Conservation (phyloP, 805 yeast species). For the Brettanomyces custersianus region DNA sequence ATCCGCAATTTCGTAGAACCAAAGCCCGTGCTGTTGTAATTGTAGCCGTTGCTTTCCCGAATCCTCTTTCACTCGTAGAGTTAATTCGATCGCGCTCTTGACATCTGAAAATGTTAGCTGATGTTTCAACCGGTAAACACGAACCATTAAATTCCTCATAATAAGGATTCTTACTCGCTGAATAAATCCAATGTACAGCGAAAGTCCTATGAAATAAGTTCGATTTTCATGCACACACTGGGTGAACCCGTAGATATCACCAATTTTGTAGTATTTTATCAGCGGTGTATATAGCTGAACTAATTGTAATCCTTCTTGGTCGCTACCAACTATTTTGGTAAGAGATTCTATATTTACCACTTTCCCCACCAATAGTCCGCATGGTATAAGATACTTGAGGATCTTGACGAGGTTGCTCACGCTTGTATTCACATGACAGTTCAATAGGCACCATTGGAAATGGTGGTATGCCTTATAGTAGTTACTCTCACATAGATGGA, state of each 20-base stretch:
- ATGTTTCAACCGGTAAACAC: slow-evolving; percentile 12
- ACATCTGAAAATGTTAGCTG: slow-evolving; percentile 15
- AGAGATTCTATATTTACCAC: slow-evolving; percentile 29
- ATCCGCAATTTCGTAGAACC: slow-evolving; percentile 11
- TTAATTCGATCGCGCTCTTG: slow-evolving; percentile 18
- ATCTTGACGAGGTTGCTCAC: slow-evolving; percentile 27
- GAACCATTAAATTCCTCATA: slow-evolving; percentile 32
- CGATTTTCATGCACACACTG: slow-evolving; percentile 25
- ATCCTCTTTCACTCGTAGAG: slow-evolving; percentile 7
- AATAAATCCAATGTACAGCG: slow-evolving; percentile 33
- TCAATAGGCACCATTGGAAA: slow-evolving; percentile 39
- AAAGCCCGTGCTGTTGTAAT: slow-evolving; percentile 8
- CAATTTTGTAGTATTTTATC: slow-evolving; percentile 27
- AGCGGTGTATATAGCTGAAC: slow-evolving; percentile 30
- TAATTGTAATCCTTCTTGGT: slow-evolving; percentile 9
- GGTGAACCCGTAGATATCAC: slow-evolving; percentile 33
- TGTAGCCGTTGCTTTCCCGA: not conserved
- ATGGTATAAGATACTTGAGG: slow-evolving; percentile 41
- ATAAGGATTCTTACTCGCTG: slow-evolving; percentile 37
- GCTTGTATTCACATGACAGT: slow-evolving; percentile 23
- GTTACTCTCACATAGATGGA: slow-evolving; percentile 43
- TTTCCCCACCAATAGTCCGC: slow-evolving; percentile 44
- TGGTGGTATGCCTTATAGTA: slow-evolving; percentile 38
- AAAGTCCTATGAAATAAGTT: slow-evolving; percentile 28
- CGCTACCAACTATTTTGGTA: slow-evolving; percentile 8